Evolutionary conservation across 176 grass and related monocot species (phyloP), one percentile per base, ranked within the genome.

Genomic region (Thalia dealbata): DNA sequence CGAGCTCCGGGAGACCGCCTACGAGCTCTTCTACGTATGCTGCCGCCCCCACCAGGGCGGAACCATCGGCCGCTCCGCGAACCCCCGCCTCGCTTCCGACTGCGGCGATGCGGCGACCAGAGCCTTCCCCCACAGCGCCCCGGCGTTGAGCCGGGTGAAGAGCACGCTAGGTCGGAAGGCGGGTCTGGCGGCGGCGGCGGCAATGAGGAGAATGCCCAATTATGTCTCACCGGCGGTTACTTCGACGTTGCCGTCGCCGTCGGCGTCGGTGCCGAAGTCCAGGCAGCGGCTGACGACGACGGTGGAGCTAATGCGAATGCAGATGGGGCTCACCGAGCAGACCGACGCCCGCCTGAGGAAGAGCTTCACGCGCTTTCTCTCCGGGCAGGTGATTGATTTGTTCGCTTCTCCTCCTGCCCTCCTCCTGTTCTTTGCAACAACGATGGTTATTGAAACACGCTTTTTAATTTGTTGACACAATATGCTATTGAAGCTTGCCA

Each of bases 11-110:
- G 76, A 82, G 50, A 82, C 73, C 0, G 81, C 84, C 25, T 92
- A 92, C 21, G 86, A 92, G 38, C 82, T 92, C 12, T 92, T 89
- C 55, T 86, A 89, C 76, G 29, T 70, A 9, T 78, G 81, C 3
- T 86, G 78, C 71, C 75, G 86, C 19, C 82, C 75, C 18, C 28
- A 76, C 4, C 59, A 69, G 2, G 73, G 72, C 9, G 73, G 72
- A 6, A 81, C 71, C 67, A 16, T 74, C 72, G 64, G 70, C 3
- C 78, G 79, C 56, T 8, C 61, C 45, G 46, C 46, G 19, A 22
- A 15, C 10, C 12, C 25, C 45, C 27, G 45, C 48, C 19, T 56
- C 52, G 45, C 64, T 45, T 68, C 3, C 64, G 59, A 29, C 54
- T 16, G 61, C 27, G 25, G 68, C 29, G 29, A 81, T 12, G 0